These are phyloP conservation scores for Aureobasidium sp. DNA, from an alignment of 2,329 filamentous ascomycete genomes.

Conservation along the genomic window DNA sequence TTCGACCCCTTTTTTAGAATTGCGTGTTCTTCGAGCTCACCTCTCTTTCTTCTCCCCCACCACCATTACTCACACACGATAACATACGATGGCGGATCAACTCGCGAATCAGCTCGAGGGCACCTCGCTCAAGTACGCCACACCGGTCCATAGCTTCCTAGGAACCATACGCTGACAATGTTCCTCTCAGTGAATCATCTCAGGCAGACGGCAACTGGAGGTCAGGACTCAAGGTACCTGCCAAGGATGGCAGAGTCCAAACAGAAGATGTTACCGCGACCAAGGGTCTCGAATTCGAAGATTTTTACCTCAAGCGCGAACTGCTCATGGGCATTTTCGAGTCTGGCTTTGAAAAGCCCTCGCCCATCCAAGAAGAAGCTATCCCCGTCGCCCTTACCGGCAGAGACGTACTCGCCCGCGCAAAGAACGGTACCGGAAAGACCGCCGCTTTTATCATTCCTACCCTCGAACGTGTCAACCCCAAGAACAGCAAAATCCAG, in stretches of 20 bases:
- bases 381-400: slow-evolving; percentile 94
- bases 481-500: slow-evolving; percentile 93
- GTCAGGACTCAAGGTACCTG: slow-evolving; percentile 60
- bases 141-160: background rate
- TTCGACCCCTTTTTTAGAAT: background rate
- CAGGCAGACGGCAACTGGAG: slow-evolving; percentile 62
- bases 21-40: slow-evolving; percentile 6
- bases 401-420: slow-evolving; percentile 87
- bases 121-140: slow-evolving; percentile 40
- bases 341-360: slow-evolving; percentile 96
- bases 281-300: slow-evolving; percentile 95
- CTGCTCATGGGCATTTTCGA: slow-evolving; percentile 99
- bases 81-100: slow-evolving; percentile 39
- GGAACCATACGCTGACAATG: slow-evolving; percentile 17
- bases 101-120: slow-evolving; percentile 50
- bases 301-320: slow-evolving; percentile 90
- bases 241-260: slow-evolving; percentile 69
- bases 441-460: slow-evolving; percentile 97
- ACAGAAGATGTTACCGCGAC: slow-evolving; percentile 97
- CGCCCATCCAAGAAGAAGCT: slow-evolving; percentile 97
- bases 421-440: slow-evolving; percentile 98
- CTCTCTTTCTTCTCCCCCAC: background rate
- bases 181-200: slow-evolving; percentile 2
- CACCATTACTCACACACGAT: background rate
- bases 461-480: slow-evolving; percentile 89